Evolutionary conservation across 768 basidiomycete species (phyloP), one percentile per base, ranked within the genome.

Genomic region (Russula emetica): DNA sequence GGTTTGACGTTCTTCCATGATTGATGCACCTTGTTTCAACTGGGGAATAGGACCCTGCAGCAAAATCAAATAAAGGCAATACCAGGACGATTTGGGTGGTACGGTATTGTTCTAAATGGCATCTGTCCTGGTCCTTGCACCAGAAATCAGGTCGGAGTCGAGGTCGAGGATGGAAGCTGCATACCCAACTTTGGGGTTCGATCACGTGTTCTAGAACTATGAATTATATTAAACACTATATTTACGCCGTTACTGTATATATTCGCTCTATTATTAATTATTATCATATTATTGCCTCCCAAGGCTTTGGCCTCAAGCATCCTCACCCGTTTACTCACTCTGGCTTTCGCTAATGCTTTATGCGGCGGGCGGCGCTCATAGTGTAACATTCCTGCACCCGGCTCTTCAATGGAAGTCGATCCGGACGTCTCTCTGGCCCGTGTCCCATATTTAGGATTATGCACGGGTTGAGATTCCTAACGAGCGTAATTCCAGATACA

Each of bases 371-470:
- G 13, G 24, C 20, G 49, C 18, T 18, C 49, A 26, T 49, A 20
- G 40, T 28, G 13, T 28, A 20, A 40, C 16, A 26, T 28, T 26
- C 40, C 26, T 26, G 13, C 40, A 42, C 24, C 1, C 30, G 13
- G 34, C 5, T 5, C 20, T n/a, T 55, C 55, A 57, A 44, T 57
- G 44, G 40, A 44, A 30, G 42, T 20, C 1, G 42, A 30, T 10
- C 34, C 52, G 36, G 53, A 20, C 7, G 13, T n/a, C 26, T 28
- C 30, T 32, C 20, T 22, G 3, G 28, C 20, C 59, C 50, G 59
- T 52, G 20, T 58, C 22, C 38, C 59, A 36, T 52, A 60, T 60
- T 22, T 51, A 20, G 58, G 22, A 18, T 60, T 2, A 30, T 42
- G 38, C 58, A 42, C 28, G 30, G 24, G n/a, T 16, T 6, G 24